A percentile compares a stretch with the other conserved stretches of the same genome.
Evolutionary conservation across 225 moss, liverwort and hornwort genomes (phyloP).

Genomic region (Physcomitrium patens): DNA sequence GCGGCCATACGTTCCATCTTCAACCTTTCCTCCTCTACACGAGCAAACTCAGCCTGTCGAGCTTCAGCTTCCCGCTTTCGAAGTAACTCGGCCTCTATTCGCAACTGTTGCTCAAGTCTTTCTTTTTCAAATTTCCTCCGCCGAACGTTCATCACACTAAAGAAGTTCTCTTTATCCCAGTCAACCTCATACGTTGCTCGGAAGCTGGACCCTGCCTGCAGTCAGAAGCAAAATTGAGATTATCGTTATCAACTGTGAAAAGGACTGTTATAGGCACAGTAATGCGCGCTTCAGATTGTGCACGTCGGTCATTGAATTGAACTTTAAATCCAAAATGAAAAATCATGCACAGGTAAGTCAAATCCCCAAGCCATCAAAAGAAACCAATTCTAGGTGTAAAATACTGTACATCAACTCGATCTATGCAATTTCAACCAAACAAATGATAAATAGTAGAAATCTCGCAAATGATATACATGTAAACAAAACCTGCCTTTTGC

Average conservation of each 20-base stretch:
- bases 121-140: constrained; percentile 67
- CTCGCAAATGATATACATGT: background rate
- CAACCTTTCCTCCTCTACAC: constrained; percentile 41
- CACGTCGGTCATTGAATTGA: too few species aligned
- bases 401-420: background rate
- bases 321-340: too few species aligned
- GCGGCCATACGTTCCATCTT: constrained; percentile 42
- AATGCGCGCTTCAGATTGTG: background rate
- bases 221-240: constrained; percentile 17
- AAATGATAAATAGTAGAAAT: background rate
- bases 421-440: constrained; percentile 17
- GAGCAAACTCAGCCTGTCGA: constrained; percentile 47
- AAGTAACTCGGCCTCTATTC: constrained; percentile 43
- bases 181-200: constrained; percentile 62
- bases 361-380: background rate
- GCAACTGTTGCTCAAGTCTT: constrained; percentile 51
- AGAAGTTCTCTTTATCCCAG: constrained; percentile 62
- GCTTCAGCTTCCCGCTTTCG: constrained; percentile 48
- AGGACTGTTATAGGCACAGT: constrained; percentile 1
- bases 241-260: constrained; percentile 18
- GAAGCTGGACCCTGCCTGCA: constrained; percentile 66
- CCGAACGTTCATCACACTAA: constrained; percentile 57
- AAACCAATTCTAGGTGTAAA: background rate
- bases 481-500: constrained; percentile 51
- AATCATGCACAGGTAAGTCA: background rate